Conservation (phyloP, 2,329 filamentous ascomycete genomes). For the Pseudogymnoascus sp. region DNA sequence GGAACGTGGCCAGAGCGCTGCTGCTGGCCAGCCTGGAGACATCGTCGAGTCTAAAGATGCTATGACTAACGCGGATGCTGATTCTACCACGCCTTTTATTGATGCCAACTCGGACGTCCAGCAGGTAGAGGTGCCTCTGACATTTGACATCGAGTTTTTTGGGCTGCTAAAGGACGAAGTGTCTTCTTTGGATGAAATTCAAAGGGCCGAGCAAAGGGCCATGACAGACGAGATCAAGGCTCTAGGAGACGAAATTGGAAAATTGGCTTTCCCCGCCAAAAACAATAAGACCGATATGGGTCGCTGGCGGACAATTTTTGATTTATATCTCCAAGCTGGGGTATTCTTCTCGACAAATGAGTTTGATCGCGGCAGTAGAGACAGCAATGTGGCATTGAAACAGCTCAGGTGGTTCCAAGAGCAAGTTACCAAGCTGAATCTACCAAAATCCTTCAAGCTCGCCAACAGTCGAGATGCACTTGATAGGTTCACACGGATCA, state of each 20-base stretch:
- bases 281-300: constrained; percentile 61
- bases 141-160: constrained; percentile 76
- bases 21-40: not conserved
- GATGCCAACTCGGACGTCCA: constrained; percentile 24
- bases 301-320: constrained; percentile 74
- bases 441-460: constrained; percentile 58
- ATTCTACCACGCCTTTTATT: not conserved
- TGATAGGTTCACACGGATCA: constrained; percentile 63
- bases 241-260: constrained; percentile 58
- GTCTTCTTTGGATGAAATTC: constrained; percentile 59
- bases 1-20: not conserved
- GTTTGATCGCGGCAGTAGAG: constrained; percentile 58
- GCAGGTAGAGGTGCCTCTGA: constrained; percentile 65
- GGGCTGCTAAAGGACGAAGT: constrained; percentile 66
- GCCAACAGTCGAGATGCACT: constrained; percentile 58
- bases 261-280: constrained; percentile 56
- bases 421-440: constrained; percentile 53
- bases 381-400: constrained; percentile 56
- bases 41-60: not conserved
- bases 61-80: not conserved
- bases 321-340: constrained; percentile 70
- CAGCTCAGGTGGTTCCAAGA: constrained; percentile 66
- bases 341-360: constrained; percentile 79
- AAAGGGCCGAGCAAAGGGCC: constrained; percentile 51
- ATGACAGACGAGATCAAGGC: constrained; percentile 56